A percentile compares a stretch with the other conserved stretches of the same genome.
These are phyloP conservation scores for Calonectria naviculata DNA, from an alignment of 2,329 filamentous ascomycete genomes.

Conservation along the genomic window DNA sequence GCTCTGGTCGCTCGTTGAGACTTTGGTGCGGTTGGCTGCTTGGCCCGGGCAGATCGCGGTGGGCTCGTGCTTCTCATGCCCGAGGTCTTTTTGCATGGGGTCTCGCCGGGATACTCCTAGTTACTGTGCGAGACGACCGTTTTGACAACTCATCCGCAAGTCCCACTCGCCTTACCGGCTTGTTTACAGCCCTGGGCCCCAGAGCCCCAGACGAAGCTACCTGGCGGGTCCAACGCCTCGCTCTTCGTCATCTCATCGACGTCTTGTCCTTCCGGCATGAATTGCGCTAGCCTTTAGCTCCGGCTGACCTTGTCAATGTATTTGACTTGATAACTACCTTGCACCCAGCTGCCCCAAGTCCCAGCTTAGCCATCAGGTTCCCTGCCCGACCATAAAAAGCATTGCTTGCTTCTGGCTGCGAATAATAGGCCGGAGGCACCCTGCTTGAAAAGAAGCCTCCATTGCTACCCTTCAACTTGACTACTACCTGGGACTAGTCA, in stretches of 20 bases:
- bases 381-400: slow-evolving; percentile 41
- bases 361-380: slow-evolving; percentile 42
- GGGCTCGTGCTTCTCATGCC: slow-evolving; percentile 55
- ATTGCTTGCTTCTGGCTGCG: slow-evolving; percentile 37
- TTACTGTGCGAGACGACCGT: slow-evolving; percentile 49
- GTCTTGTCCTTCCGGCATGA: slow-evolving; percentile 42
- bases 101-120: slow-evolving; percentile 54
- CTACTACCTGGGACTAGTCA: slow-evolving; percentile 37
- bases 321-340: slow-evolving; percentile 44
- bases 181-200: slow-evolving; percentile 34
- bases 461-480: slow-evolving; percentile 38
- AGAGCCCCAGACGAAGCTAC: slow-evolving; percentile 43
- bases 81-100: slow-evolving; percentile 49
- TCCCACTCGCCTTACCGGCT: slow-evolving; percentile 40
- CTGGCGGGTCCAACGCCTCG: slow-evolving; percentile 39
- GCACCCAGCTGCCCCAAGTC: slow-evolving; percentile 37
- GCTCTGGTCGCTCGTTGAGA: slow-evolving; percentile 45
- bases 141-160: slow-evolving; percentile 49
- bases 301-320: slow-evolving; percentile 40
- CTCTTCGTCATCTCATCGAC: slow-evolving; percentile 43
- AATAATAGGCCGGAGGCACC: slow-evolving; percentile 43
- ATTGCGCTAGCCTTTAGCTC: slow-evolving; percentile 42
- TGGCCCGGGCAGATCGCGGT: slow-evolving; percentile 49
- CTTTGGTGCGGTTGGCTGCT: slow-evolving; percentile 54
- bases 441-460: slow-evolving; percentile 34